Base-by-base conservation (phyloP, 139 green algal genomes). In the Tetratostichococcus sp. region DNA sequence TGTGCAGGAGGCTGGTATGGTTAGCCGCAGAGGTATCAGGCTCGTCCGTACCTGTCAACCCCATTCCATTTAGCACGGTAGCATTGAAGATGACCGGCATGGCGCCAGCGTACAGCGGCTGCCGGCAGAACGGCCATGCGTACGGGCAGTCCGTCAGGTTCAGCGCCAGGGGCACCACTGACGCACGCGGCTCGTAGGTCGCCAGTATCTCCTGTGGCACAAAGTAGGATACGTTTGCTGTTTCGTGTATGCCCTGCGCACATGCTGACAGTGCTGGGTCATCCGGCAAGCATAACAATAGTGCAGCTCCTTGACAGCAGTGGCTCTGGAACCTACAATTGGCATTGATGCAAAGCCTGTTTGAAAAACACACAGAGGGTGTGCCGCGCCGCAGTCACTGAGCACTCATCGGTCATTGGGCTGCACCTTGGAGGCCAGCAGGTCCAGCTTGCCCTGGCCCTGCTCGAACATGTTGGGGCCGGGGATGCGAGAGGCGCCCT, bases 51-150 rank as follows among this genome's bases (percentile, higher is more conserved):
- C 67, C 88, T 30, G 77, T 88, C 32, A 97, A 84, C 28, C 88
- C 93, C 89, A 98, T 92, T 22, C 90, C 96, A 79, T 99, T 99
- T 25, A 99, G 85, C 11, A 99, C 85, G 0, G 96, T 99, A 35
- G 88, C 91, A 80, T 99, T 99, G 87, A 98, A 89, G 39, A 98
- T 91, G 42, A 96, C 30, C 1, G 95, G 95, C 85, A 98, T 89
- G 35, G 82, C 86, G 22, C 75, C 33, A 1, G 91, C 88, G 74
- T 95, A 93, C 59, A 97, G 81, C 28, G 89, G 84, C 84, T 96
- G 90, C 32, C 74, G 79, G 85, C 95, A 98, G 85, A 93, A 94
- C 32, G 96, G 96, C 96, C 96, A 99, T 81, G 92, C 90, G 87
- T 97, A 98, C 57, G 94, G 92, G 85, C 94, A 97, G 72, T 96